Percentiles rank a stretch among this genome's conserved stretches.
phyloP scores from a whole-genome alignment of 2,329 filamentous ascomycete species.

The Karstenula rhodostoma region DNA sequence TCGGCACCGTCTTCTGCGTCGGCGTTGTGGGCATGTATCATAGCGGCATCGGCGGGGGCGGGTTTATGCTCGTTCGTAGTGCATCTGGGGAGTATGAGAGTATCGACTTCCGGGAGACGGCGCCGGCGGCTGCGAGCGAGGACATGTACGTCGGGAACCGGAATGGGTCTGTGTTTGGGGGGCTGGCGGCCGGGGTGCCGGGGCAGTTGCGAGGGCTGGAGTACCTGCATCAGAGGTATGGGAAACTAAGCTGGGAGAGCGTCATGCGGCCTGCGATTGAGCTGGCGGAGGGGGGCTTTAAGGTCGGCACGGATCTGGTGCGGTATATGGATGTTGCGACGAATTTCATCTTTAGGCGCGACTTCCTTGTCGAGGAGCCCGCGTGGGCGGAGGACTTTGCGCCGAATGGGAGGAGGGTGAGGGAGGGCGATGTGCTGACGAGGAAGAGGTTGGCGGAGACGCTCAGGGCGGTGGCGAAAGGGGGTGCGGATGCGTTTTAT shows the following conservation, averaged over 20 bases:
- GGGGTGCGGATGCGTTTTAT: conserved; percentile 79
- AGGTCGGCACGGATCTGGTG: conserved; percentile 75
- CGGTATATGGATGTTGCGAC: conserved; percentile 51
- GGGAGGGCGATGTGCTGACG: conserved; percentile 80
- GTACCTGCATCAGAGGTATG: conserved; percentile 77
- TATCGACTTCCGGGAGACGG: conserved; percentile 89
- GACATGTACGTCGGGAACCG: conserved; percentile 84
- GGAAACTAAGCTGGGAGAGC: conserved; percentile 62
- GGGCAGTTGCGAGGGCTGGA: conserved; percentile 81
- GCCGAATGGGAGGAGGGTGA: conserved; percentile 76
- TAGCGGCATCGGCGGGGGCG: conserved; percentile 82
- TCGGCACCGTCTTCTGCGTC: conserved; percentile 57
- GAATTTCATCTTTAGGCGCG: conserved; percentile 32
- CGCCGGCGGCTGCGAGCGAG: conserved; percentile 79
- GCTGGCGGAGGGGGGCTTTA: conserved; percentile 66
- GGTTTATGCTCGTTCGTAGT: conserved; percentile 83
- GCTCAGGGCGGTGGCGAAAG: conserved; percentile 75
- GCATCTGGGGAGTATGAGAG: conserved; percentile 78
- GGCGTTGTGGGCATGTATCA: conserved; percentile 59
- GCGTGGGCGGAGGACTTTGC: conserved; percentile 90
- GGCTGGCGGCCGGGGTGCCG: conserved; percentile 72
- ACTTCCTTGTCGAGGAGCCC: conserved; percentile 76
- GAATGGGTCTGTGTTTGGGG: conserved; percentile 72
- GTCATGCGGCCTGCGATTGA: conserved; percentile 77
- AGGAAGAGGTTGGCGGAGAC: conserved; percentile 81